Percentiles rank a stretch among this genome's conserved stretches.
phyloP scores from a whole-genome alignment of 495 filamentous ascomycete genomes.

The Pseudomonodictys pantanalensis region DNA sequence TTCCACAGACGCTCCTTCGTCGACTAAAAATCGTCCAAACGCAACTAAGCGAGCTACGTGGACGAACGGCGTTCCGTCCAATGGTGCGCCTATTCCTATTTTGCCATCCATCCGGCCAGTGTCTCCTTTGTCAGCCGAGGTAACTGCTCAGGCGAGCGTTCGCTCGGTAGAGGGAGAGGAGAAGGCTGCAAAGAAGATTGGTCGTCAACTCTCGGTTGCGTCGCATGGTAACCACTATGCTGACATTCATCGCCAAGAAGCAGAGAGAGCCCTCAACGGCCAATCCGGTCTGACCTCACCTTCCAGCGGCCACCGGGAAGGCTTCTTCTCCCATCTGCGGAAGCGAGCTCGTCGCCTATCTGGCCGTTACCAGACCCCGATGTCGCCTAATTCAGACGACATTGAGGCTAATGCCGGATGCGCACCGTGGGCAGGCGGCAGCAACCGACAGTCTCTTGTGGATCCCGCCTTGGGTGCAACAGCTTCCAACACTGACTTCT shows the following conservation, averaged over 20 bases:
- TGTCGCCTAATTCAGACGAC: slow-evolving; percentile 73
- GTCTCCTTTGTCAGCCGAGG: slow-evolving; percentile 85
- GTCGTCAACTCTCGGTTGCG: slow-evolving; percentile 90
- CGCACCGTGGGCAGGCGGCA: slow-evolving; percentile 75
- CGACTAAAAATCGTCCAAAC: slow-evolving; percentile 57
- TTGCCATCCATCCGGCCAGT: slow-evolving; percentile 93
- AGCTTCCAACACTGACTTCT: slow-evolving; percentile 50
- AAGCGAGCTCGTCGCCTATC: slow-evolving; percentile 93
- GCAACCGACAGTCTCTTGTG: slow-evolving; percentile 77
- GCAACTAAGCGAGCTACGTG: slow-evolving; percentile 79
- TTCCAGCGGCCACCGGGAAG: slow-evolving; percentile 73
- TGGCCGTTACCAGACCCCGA: slow-evolving; percentile 75
- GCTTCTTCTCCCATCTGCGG: slow-evolving; percentile 95
- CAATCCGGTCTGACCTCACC: slow-evolving; percentile 63
- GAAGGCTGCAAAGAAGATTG: slow-evolving; percentile 85
- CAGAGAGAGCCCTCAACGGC: slow-evolving; percentile 88
- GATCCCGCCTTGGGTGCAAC: slow-evolving; percentile 48
- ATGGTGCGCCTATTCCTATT: slow-evolving; percentile 94
- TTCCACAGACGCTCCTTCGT: slow-evolving; percentile 42
- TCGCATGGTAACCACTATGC: slow-evolving; percentile 89
- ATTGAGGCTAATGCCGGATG: slow-evolving; percentile 89
- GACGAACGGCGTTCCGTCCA: slow-evolving; percentile 68
- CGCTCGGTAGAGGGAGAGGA: slow-evolving; percentile 55
- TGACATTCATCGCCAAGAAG: slow-evolving; percentile 84
- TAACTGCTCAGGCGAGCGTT: slow-evolving; percentile 79